These are phyloP conservation scores for Nemania bipapillata DNA, from an alignment of 2,329 filamentous ascomycete species.

Conservation along the genomic window DNA sequence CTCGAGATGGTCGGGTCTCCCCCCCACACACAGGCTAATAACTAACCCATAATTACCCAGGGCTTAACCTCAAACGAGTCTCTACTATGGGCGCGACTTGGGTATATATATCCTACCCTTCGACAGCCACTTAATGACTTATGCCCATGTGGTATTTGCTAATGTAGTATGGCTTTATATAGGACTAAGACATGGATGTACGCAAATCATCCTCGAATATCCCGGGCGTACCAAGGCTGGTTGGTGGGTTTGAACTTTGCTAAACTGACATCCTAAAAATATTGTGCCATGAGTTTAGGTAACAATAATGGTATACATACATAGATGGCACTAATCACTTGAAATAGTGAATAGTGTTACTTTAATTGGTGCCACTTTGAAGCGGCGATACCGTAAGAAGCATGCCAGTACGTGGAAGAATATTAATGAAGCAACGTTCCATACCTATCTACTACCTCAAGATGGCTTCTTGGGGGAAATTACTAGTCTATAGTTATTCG, in stretches of 20 bases:
- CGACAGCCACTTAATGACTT: background rate
- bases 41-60: slow-evolving; percentile 14
- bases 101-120: background rate
- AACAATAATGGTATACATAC: background rate
- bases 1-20: slow-evolving; percentile 27
- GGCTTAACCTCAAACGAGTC: slow-evolving; percentile 3
- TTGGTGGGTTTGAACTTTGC: background rate
- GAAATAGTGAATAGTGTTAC: background rate
- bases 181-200: background rate
- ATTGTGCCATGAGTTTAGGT: background rate
- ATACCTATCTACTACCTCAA: too few relatives aligned
- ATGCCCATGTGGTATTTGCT: background rate
- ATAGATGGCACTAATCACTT: background rate
- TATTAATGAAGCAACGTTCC: background rate
- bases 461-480: too few relatives aligned
- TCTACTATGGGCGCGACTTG: background rate
- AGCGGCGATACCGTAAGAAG: background rate
- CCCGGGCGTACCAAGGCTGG: background rate
- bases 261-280: slow-evolving; percentile 1
- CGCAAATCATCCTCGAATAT: background rate
- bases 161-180: background rate
- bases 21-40: background rate
- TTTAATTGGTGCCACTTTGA: background rate
- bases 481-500: background rate
- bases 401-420: background rate